These are phyloP conservation scores for Monosporozyma unispora DNA, from an alignment of 805 yeast species.

Conservation along the genomic window DNA sequence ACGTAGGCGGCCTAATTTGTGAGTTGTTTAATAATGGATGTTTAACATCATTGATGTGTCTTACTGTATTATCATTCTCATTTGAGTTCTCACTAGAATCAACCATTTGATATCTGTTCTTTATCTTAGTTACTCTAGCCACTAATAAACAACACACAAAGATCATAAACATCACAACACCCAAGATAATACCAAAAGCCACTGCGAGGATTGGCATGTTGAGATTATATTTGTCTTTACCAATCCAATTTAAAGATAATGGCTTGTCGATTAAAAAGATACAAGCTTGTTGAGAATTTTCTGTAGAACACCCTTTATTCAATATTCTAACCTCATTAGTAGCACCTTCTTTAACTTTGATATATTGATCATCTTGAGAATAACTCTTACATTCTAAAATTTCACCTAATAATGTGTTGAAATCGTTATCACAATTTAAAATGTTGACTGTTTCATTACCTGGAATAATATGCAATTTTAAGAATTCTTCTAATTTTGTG, in stretches of 20 bases:
- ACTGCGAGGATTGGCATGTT: conserved; percentile 61
- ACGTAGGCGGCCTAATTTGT: background rate
- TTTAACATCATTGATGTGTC: background rate
- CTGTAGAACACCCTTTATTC: conserved; percentile 51
- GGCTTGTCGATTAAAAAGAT: conserved; percentile 61
- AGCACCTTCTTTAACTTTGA: conserved; percentile 39
- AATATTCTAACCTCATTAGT: conserved; percentile 52
- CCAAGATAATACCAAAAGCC: conserved; percentile 57
- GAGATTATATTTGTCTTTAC: conserved; percentile 42
- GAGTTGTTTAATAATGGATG: conserved; percentile 5
- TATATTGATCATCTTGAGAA: conserved; percentile 31
- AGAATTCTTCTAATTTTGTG: conserved; percentile 41
- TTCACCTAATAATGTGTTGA: conserved; percentile 37
- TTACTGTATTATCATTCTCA: conserved; percentile 1
- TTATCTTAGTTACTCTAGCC: conserved; percentile 1
- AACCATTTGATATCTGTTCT: background rate
- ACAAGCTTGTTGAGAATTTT: conserved; percentile 33
- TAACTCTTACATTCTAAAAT: conserved; percentile 38
- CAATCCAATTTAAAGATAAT: conserved; percentile 55
- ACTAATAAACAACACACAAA: conserved; percentile 11
- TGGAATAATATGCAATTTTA: conserved; percentile 63
- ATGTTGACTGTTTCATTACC: conserved; percentile 41
- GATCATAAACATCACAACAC: conserved; percentile 34
- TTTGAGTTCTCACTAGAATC: background rate
- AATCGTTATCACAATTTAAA: conserved; percentile 38